Evolutionary conservation across 148 eudicot genomes (phyloP).

Genomic region (Camellia lanceoleosa): DNA sequence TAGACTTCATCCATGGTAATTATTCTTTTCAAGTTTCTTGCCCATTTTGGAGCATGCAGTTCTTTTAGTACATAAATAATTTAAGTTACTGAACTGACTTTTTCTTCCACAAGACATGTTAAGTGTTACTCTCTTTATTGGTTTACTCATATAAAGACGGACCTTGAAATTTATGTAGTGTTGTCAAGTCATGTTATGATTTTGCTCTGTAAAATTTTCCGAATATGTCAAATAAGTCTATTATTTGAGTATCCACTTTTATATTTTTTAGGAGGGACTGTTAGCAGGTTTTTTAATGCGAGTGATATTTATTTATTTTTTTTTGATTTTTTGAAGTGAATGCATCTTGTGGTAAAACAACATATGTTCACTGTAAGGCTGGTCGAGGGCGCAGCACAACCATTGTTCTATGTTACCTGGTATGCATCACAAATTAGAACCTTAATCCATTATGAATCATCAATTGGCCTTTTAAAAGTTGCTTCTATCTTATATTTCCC

Average conservation of each 20-base stretch:
- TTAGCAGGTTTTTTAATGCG: not conserved
- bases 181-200: not conserved
- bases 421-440: constrained; percentile 15
- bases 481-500: not conserved
- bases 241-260: not conserved
- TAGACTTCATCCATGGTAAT: constrained; percentile 74
- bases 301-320: not conserved
- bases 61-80: not conserved
- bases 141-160: not conserved
- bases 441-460: not conserved
- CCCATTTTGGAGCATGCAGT: not conserved
- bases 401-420: constrained; percentile 77
- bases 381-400: constrained; percentile 93
- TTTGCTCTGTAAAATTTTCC: not conserved
- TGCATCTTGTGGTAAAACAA: constrained; percentile 55
- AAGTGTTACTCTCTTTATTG: not conserved
- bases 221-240: not conserved
- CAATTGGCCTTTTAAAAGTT: not conserved
- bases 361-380: constrained; percentile 90
- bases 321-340: constrained; percentile 42
- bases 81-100: not conserved
- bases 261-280: not conserved
- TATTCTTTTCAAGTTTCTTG: constrained; percentile 7
- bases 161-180: not conserved
- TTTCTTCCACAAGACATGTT: not conserved